Conservation (phyloP, 306 rosid genomes). For the Mimosa bimucronata region DNA sequence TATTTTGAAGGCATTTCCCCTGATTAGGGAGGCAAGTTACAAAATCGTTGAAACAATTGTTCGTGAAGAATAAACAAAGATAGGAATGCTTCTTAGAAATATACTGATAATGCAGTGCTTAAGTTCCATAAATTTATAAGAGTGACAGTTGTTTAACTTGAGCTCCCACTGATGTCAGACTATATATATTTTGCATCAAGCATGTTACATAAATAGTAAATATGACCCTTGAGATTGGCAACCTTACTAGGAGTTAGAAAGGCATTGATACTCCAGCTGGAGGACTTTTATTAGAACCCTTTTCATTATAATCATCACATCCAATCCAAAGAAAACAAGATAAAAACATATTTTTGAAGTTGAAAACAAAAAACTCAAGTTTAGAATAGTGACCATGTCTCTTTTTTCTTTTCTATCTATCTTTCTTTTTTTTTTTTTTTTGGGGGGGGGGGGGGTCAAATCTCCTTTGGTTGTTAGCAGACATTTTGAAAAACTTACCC, state of each 20-base stretch:
- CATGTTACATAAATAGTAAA: not conserved
- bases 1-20: constrained; percentile 1
- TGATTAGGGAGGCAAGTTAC: not conserved
- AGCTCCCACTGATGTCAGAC: not conserved
- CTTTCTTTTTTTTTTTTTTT: no score
- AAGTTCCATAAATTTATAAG: not conserved
- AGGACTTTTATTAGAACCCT: not conserved
- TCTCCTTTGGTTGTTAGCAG: not conserved
- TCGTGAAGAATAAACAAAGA: not conserved
- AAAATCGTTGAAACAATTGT: not conserved
- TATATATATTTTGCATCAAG: not conserved
- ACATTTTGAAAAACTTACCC: not conserved
- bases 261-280: not conserved
- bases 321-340: not conserved
- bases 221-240: not conserved
- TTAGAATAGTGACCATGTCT: not conserved
- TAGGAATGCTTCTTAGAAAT: not conserved
- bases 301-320: not conserved
- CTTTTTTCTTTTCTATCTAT: no score
- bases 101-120: not conserved
- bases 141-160: not conserved
- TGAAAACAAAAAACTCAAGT: not conserved
- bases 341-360: not conserved
- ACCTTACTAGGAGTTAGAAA: not conserved
- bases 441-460: not conserved